Conservation (phyloP, 2,329 filamentous ascomycete genomes). For the Drechmeria coniospora region DNA sequence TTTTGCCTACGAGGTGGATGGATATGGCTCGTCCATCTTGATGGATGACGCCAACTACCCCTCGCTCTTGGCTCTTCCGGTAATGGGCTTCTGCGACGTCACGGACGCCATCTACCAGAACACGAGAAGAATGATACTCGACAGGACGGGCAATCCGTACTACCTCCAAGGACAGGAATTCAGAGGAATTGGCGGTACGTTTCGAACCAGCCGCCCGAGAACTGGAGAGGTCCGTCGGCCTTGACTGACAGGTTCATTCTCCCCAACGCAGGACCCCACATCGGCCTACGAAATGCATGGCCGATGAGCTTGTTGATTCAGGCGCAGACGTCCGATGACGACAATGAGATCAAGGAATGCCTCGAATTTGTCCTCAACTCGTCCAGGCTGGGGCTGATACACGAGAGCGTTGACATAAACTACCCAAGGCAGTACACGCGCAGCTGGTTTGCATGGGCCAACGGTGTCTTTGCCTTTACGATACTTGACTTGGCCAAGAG, state of each 20-base stretch:
- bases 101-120: conserved; percentile 67
- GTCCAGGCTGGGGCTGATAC: conserved; percentile 64
- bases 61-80: conserved; percentile 60
- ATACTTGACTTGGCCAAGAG: conserved; percentile 78
- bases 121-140: conserved; percentile 64
- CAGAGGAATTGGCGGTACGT: conserved; percentile 70
- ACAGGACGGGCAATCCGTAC: conserved; percentile 71
- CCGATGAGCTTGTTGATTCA: conserved; percentile 91
- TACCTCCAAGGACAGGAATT: conserved; percentile 66
- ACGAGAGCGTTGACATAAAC: conserved; percentile 85
- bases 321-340: conserved; percentile 73
- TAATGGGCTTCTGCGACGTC: conserved; percentile 57
- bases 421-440: conserved; percentile 52
- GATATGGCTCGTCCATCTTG: conserved; percentile 64
- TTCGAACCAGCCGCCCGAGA: conserved; percentile 1
- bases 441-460: conserved; percentile 97
- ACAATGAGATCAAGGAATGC: conserved; percentile 63
- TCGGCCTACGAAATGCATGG: conserved; percentile 86
- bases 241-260: no score
- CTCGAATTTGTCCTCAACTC: conserved; percentile 61
- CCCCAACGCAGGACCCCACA: conserved; percentile 43
- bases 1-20: conserved; percentile 80
- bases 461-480: conserved; percentile 86
- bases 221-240: conserved; percentile 4
- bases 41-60: conserved; percentile 89